Evolutionary conservation across 805 yeast species (phyloP).

Genomic region (Zygosaccharomyces siamensis): DNA sequence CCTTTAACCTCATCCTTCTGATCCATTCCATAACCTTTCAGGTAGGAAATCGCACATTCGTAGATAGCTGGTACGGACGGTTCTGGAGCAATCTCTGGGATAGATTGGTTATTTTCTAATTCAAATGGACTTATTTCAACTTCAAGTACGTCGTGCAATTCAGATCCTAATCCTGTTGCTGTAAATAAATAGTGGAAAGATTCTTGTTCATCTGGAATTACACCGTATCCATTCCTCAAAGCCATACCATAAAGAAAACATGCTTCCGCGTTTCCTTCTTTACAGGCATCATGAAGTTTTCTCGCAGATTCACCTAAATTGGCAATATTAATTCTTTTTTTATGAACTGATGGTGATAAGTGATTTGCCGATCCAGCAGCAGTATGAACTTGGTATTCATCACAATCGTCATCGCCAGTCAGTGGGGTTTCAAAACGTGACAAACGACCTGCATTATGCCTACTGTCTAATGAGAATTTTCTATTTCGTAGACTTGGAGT

Average conservation of each 20-base stretch:
- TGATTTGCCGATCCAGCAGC: slow-evolving; percentile 8
- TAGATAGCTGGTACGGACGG: slow-evolving; percentile 48
- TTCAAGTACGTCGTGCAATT: slow-evolving; percentile 21
- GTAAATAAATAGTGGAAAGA: slow-evolving; percentile 58
- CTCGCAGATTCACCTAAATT: slow-evolving; percentile 64
- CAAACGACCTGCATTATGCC: slow-evolving; percentile 6
- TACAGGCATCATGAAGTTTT: slow-evolving; percentile 61
- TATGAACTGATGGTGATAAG: slow-evolving; percentile 11
- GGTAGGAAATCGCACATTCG: slow-evolving; percentile 55
- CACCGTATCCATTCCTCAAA: slow-evolving; percentile 64
- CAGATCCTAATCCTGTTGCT: slow-evolving; percentile 41
- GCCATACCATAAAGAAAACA: slow-evolving; percentile 67
- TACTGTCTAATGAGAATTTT: slow-evolving; percentile 13
- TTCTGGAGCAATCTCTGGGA: slow-evolving; percentile 40
- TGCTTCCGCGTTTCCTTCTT: slow-evolving; percentile 57
- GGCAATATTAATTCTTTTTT: slow-evolving; percentile 48
- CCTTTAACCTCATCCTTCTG: slow-evolving; percentile 51
- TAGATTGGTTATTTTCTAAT: slow-evolving; percentile 24
- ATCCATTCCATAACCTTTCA: slow-evolving; percentile 51
- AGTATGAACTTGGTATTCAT: background rate
- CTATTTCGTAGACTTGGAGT: background rate
- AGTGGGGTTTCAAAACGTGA: slow-evolving; percentile 8
- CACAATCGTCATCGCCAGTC: slow-evolving; percentile 1
- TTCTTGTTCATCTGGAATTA: slow-evolving; percentile 47
- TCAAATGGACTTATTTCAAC: slow-evolving; percentile 35